Conservation (phyloP, 2,329 filamentous ascomycete genomes). For the Gnomoniopsis smithogilvyi region DNA sequence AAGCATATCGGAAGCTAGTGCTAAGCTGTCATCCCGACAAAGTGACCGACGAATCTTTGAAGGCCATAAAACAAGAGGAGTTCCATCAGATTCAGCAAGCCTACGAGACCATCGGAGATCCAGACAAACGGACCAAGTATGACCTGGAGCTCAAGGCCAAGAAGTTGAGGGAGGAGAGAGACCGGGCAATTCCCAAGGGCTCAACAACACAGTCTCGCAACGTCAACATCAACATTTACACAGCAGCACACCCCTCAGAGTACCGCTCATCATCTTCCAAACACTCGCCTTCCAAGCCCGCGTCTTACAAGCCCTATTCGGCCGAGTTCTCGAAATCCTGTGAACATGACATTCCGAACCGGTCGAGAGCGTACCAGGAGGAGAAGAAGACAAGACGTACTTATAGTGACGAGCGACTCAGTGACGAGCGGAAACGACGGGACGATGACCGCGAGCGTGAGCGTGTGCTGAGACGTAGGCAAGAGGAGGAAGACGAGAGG, state of each 20-base stretch:
- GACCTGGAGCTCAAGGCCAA: constrained; percentile 71
- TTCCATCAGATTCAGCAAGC: constrained; percentile 92
- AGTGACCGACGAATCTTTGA: constrained; percentile 72
- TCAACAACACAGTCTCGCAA: constrained; percentile 34
- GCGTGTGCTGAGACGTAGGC: constrained; percentile 21
- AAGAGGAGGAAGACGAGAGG: constrained; percentile 25
- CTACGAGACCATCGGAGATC: constrained; percentile 85
- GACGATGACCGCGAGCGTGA: constrained; percentile 27
- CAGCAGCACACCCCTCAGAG: constrained; percentile 44
- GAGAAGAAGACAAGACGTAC: constrained; percentile 41
- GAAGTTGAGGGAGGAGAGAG: constrained; percentile 56
- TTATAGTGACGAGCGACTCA: constrained; percentile 38
- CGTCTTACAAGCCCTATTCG: constrained; percentile 28
- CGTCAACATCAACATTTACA: constrained; percentile 44
- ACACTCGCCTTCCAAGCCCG: constrained; percentile 25
- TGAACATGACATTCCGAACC: constrained; percentile 42
- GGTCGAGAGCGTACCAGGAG: constrained; percentile 37
- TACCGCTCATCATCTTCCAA: constrained; percentile 26
- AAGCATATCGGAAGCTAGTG: constrained; percentile 79
- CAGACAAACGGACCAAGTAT: constrained; percentile 68
- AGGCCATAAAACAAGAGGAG: constrained; percentile 76
- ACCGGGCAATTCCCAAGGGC: constrained; percentile 39
- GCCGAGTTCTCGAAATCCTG: constrained; percentile 37
- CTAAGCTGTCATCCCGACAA: constrained; percentile 92
- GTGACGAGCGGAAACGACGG: constrained; percentile 23